Evolutionary conservation across 2,329 filamentous ascomycete genomes (phyloP).

Genomic region (Decorospora gaudefroyi): DNA sequence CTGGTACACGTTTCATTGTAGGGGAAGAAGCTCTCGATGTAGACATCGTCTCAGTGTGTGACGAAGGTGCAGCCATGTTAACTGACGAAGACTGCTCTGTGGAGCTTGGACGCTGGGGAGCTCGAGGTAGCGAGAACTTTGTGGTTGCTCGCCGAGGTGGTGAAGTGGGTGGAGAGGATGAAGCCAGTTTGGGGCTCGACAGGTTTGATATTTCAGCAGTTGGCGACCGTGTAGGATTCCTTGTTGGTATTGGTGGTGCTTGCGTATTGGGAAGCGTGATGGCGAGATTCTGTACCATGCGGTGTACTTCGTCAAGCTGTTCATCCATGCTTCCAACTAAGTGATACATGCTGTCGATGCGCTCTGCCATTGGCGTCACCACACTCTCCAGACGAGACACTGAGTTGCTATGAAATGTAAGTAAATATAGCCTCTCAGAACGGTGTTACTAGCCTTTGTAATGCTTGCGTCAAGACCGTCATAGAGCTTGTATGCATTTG

Average conservation of each 20-base stretch:
- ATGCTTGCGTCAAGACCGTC: conserved; percentile 47
- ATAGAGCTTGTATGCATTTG: conserved; percentile 52
- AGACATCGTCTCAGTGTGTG: conserved; percentile 8
- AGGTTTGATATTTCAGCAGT: conserved; percentile 10
- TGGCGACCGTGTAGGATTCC: conserved; percentile 27
- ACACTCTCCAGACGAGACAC: conserved; percentile 36
- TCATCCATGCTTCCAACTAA: conserved; percentile 28
- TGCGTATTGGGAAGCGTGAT: conserved; percentile 14
- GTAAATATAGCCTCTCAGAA: conserved; percentile 2
- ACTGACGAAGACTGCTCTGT: conserved; percentile 9
- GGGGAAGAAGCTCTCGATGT: conserved; percentile 17
- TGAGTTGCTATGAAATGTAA: conserved; percentile 40
- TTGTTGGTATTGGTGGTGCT: conserved; percentile 19
- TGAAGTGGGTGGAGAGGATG: conserved; percentile 1
- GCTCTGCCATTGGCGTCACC: conserved; percentile 40
- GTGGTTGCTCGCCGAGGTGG: conserved; percentile 8
- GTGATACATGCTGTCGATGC: conserved; percentile 40
- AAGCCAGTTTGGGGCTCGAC: background rate
- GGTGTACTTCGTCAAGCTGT: conserved; percentile 39
- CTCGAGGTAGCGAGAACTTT: conserved; percentile 6
- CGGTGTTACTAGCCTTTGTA: conserved; percentile 47
- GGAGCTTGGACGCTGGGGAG: conserved; percentile 9
- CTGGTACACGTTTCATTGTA: conserved; percentile 29
- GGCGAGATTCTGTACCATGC: conserved; percentile 35
- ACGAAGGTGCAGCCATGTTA: conserved; percentile 14